phyloP scores from a whole-genome alignment of 768 basidiomycete species.

The Trametes meyenii region DNA sequence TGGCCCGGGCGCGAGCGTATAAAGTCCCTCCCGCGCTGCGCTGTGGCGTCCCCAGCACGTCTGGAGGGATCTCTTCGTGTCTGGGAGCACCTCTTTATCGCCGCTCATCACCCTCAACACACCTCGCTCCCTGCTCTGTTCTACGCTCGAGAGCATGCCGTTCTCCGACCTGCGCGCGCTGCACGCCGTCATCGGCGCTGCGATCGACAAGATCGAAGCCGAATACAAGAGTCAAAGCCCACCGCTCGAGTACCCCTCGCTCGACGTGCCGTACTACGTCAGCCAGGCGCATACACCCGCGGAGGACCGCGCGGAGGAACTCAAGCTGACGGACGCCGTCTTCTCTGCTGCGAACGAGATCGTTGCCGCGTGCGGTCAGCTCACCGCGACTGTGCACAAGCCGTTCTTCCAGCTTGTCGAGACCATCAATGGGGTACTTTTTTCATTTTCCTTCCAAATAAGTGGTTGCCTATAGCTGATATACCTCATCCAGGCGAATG shows the following conservation, averaged over 20 bases:
- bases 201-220: constrained; percentile 65
- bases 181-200: constrained; percentile 64
- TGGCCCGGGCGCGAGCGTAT: too few species aligned
- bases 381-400: constrained; percentile 23
- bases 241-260: constrained; percentile 11
- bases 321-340: constrained; percentile 18
- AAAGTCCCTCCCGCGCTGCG: too few species aligned
- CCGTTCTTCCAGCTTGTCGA: constrained; percentile 63
- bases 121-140: neutral
- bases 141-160: neutral
- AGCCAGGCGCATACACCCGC: neutral
- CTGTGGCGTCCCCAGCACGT: too few species aligned
- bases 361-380: constrained; percentile 25
- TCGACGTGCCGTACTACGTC: constrained; percentile 7
- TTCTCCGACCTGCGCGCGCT: constrained; percentile 63
- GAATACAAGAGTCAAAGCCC: constrained; percentile 37
- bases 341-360: constrained; percentile 21
- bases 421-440: constrained; percentile 47
- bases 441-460: too few species aligned
- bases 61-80: too few species aligned
- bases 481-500: neutral
- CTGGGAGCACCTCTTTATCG: too few species aligned
- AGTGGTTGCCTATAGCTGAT: neutral
- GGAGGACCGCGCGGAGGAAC: constrained; percentile 12
- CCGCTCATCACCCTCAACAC: neutral